Evolutionary conservation across 2,329 filamentous ascomycete genomes (phyloP).

Genomic region (Penicillium freii): DNA sequence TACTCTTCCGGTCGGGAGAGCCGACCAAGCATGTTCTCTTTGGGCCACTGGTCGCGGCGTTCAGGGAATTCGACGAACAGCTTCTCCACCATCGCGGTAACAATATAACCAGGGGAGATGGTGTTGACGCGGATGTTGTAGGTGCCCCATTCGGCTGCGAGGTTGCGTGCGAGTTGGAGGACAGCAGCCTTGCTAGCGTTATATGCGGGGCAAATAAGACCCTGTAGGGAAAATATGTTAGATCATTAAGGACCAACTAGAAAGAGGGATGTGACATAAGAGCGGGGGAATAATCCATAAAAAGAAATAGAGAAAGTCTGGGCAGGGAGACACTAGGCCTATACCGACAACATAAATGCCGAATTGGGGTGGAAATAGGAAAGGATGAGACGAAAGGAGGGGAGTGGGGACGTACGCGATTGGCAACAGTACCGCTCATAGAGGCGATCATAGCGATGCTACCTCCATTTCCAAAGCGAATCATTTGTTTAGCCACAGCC

Average conservation of each 20-base stretch:
- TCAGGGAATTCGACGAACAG: constrained; percentile 63
- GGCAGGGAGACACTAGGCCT: background rate
- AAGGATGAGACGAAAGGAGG: background rate
- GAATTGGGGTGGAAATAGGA: background rate
- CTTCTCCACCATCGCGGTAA: constrained; percentile 47
- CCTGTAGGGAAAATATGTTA: constrained; percentile 29
- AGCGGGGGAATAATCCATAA: background rate
- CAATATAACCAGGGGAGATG: constrained; percentile 49
- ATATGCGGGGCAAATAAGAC: constrained; percentile 50
- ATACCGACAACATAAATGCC: background rate
- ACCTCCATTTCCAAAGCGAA: constrained; percentile 58
- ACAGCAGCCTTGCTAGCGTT: constrained; percentile 51
- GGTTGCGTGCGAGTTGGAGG: constrained; percentile 48
- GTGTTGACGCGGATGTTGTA: constrained; percentile 52
- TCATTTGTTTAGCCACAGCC: constrained; percentile 64
- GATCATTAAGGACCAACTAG: background rate
- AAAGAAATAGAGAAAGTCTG: background rate
- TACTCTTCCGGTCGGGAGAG: constrained; percentile 68
- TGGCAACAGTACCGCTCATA: constrained; percentile 62
- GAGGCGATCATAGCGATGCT: constrained; percentile 63
- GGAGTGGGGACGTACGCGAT: constrained; percentile 41
- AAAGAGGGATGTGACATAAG: background rate
- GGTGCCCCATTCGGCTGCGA: constrained; percentile 50
- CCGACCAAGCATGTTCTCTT: constrained; percentile 78
- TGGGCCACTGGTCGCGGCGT: constrained; percentile 77